phyloP scores from a whole-genome alignment of 2,329 filamentous ascomycete genomes.

The Fusarium sp. region DNA sequence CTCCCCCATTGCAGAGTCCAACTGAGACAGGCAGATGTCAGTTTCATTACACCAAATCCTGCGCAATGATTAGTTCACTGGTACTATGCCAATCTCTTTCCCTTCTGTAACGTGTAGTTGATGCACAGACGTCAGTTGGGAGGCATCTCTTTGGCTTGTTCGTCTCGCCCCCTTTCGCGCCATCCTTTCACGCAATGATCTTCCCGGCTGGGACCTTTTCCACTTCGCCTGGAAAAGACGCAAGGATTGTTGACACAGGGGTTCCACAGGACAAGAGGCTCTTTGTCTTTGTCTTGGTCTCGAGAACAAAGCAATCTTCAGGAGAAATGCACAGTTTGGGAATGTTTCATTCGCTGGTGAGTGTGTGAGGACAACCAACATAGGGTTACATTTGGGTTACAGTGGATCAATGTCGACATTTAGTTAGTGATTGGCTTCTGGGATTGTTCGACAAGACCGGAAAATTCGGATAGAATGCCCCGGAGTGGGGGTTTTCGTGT shows the following conservation, averaged over 20 bases:
- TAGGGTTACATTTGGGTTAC: background rate
- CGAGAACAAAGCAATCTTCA: background rate
- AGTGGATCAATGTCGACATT: background rate
- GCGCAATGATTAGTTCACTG: background rate
- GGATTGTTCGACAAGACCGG: background rate
- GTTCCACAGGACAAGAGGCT: background rate
- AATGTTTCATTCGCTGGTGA: background rate
- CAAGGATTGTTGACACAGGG: background rate
- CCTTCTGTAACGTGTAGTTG: background rate
- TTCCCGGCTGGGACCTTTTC: background rate
- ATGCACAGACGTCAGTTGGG: constrained; percentile 11
- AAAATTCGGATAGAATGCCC: background rate
- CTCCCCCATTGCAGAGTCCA: background rate
- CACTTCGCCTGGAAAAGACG: background rate
- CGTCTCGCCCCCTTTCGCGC: background rate
- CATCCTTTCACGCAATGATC: constrained; percentile 2
- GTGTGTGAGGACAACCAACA: background rate
- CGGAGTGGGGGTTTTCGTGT: background rate
- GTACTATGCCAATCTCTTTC: constrained; percentile 6
- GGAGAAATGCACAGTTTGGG: constrained; percentile 1
- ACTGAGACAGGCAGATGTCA: constrained; percentile 10
- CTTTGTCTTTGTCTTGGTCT: background rate
- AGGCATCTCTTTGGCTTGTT: background rate
- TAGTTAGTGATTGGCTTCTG: constrained; percentile 11
- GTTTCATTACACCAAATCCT: background rate